These are phyloP conservation scores for Eimeria falciformis DNA, from an alignment of 169 alveolate species.

Conservation along the genomic window DNA sequence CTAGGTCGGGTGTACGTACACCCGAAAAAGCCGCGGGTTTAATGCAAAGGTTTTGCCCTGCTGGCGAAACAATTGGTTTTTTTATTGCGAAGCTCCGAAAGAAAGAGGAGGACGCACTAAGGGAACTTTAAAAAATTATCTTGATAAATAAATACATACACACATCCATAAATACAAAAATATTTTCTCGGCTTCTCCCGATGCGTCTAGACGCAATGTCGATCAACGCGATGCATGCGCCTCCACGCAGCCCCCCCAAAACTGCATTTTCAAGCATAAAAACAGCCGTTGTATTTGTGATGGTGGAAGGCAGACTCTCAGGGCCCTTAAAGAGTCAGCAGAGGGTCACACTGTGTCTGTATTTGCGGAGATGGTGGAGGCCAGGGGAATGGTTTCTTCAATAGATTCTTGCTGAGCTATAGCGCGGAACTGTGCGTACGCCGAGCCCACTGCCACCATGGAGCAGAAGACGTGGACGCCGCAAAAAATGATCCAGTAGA, in stretches of 20 bases:
- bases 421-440: constrained; percentile 60
- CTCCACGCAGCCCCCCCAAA: no score
- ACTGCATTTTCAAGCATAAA: no score
- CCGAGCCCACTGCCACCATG: constrained; percentile 55
- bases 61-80: constrained; percentile 49
- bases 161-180: neutral
- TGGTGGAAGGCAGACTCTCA: no score
- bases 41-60: constrained; percentile 44
- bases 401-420: neutral
- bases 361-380: constrained; percentile 14
- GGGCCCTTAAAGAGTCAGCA: no score
- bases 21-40: neutral
- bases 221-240: no score
- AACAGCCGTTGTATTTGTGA: no score
- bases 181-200: neutral
- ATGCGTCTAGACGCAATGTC: neutral
- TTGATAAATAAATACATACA: neutral
- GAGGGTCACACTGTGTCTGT: neutral
- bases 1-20: neutral
- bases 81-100: constrained; percentile 66
- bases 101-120: neutral
- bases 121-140: no score
- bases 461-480: constrained; percentile 63
- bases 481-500: constrained; percentile 68
- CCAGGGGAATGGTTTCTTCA: constrained; percentile 40